Base-by-base conservation (phyloP, 805 yeast genomes). In the Komagataella phaffii region DNA sequence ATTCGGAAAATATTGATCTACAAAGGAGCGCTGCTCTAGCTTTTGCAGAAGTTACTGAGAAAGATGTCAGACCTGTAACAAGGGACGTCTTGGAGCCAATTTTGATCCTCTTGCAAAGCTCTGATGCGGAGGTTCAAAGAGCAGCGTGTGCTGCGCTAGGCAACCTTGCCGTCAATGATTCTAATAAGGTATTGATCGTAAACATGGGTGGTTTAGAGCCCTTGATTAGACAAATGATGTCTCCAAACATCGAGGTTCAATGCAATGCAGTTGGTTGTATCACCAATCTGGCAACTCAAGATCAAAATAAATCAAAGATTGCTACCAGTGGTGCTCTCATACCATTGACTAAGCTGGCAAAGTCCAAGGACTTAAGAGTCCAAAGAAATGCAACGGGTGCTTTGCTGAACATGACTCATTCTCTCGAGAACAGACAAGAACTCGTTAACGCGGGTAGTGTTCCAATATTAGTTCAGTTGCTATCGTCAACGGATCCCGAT, bases 321-420 rank as follows among this genome's bases (percentile, higher is more conserved):
- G 99, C 99, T 18, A 84, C 89, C 49, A 83, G 95, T 19, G 99
- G 99, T 17, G 99, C 99, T 1, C 75, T 93, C 54, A 83, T 88
- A 30, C 99, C 99, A 3, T 77, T 93, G 60, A 91, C 98, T 1
- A 88, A 88, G 67, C 76, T 93, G 56, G 99, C 99, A 12, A 89
- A 87, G 67, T 87, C 96, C 3, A 85, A 85, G 64, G 98, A 93
- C 68, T 80, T 88, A 58, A 81, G 99, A 60, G 99, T 93, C 4
- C 99, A 93, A 71, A 81, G 99, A 70, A 93, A 93, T 61, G 98
- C 99, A 45, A 93, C 99, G 5, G 99, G 99, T 48, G 99, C 99
- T 0, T 72, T 93, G 61, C 76, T 93, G 57, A 93, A 93, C 69
- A 93, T 93, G 99, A 93, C 99, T 44, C 99, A 93, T 65, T 87